Base-by-base conservation (phyloP, 345 rosid species). In the Acer campestre region DNA sequence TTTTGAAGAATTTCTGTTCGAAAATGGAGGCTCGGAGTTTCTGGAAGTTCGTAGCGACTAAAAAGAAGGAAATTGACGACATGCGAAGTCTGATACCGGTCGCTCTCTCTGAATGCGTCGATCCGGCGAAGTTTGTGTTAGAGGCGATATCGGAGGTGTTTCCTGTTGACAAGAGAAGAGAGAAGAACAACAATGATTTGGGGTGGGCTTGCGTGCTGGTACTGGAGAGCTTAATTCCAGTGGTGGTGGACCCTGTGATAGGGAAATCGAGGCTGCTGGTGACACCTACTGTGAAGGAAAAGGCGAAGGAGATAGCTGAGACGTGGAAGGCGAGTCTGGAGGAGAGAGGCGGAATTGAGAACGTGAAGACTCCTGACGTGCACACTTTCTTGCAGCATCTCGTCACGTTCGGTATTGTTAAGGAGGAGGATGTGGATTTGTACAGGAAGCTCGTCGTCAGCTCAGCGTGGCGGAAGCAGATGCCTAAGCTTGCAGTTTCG, bases 381-480 rank as follows among this genome's bases (percentile, higher is more conserved):
- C 99, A 96, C 67, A 92, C 99, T 79, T 96, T 96, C 85, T 84
- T 96, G 79, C 99, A 94, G 88, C 97, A 92, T 87, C 82, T 96
- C 83, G 95, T 96, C 10, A 94, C 99, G 3, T 96, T 96, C 79
- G 98, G 97, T 18, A 96, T 96, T 78, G 97, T 94, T 44, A 88
- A 80, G 89, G 80, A 84, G 78, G 91, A 89, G 27, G 99, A 96
- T 79, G 87, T 96, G 22, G 82, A 80, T 75, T 81, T 96, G 69
- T 96, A 94, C 53, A 78, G 99, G 85, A 96, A 91, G 88, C 99
- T 96, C 53, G 98, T 96, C 1, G 88, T 94, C 66, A 95, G 91
- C 53, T 96, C 99, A 3, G 98, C 99, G 0, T 92, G 99, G 99
- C 90, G 99, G 53, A 96, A 91, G 85, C 99, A 96, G 90, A 94